Base-by-base conservation (phyloP, 2,329 filamentous ascomycete species). In the Neopestalotiopsis sp. region DNA sequence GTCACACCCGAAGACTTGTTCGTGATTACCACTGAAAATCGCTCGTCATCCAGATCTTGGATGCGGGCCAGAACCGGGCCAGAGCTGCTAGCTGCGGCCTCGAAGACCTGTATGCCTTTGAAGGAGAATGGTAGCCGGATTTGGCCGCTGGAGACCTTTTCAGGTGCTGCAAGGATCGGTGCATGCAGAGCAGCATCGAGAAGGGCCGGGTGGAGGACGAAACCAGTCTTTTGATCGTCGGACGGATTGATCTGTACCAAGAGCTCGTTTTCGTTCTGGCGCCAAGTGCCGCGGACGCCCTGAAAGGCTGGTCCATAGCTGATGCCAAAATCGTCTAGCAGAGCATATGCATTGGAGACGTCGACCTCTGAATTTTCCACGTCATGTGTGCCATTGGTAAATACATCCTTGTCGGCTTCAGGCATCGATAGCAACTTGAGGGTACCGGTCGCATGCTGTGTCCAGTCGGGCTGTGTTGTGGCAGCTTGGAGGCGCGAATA, bases 171-270 rank as follows among this genome's bases (percentile, higher is more conserved):
- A 12, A 65, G 62, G 42, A 65, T 65, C 4, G 62, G 62, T 14
- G 62, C 62, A 30, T 65, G 62, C 62, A 65, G 20, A 17, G 62
- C 62, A 65, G 62, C 62, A 52, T 65, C 62, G 62, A 65, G 62
- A 24, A 65, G 42, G 14, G 62, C 62, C 13, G 62, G 62, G 42
- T 65, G 62, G 10, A 65, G 42, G 40, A 65, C 24, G 30, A 65
- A 65, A 12, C 62, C 60, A 28, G 60, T 7, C 34, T 63, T 65
- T 6, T 49, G 62, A 13, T 24, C 30, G 1, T 30, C 38, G 32
- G 40, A 20, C n/a, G 42, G 42, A 12, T 65, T 20, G 42, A 65
- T 65, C 7, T 65, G 62, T 20, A 65, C 62, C 24, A 65, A 6
- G 12, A 65, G 62, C 62, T 65, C 62, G 20, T 42, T 63, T 13